phyloP scores from a whole-genome alignment of 163 green algal species.

The Scenedesmus sp. region DNA sequence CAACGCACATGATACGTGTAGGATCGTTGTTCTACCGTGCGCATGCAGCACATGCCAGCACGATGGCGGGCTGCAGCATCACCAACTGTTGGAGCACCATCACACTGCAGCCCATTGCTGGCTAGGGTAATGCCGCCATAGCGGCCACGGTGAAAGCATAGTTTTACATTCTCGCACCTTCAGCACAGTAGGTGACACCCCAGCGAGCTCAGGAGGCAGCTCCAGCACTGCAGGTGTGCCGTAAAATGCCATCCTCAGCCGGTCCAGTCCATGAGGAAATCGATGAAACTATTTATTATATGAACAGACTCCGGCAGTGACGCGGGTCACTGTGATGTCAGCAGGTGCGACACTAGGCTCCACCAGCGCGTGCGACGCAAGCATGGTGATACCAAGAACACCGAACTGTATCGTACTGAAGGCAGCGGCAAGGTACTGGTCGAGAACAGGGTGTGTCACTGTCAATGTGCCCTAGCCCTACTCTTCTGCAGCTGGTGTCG shows the following conservation, averaged over 20 bases:
- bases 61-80: neutral
- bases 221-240: conserved; percentile 16
- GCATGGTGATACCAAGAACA: neutral
- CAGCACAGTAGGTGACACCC: conserved; percentile 26
- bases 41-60: neutral
- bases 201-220: conserved; percentile 33
- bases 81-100: neutral
- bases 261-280: neutral
- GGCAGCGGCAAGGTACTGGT: neutral
- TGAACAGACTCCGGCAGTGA: neutral
- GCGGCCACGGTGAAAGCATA: neutral
- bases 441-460: neutral
- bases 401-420: neutral
- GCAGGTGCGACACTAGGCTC: neutral
- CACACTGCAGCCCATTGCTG: neutral
- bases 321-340: neutral
- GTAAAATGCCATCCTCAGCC: neutral
- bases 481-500: neutral
- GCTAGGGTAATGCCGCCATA: neutral
- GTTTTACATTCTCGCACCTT: conserved; percentile 1
- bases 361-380: neutral
- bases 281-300: neutral
- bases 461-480: neutral
- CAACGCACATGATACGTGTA: no score
- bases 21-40: no score